These are phyloP conservation scores for Cynara cardunculus DNA, from an alignment of 129 eudicot genomes.

Conservation along the genomic window DNA sequence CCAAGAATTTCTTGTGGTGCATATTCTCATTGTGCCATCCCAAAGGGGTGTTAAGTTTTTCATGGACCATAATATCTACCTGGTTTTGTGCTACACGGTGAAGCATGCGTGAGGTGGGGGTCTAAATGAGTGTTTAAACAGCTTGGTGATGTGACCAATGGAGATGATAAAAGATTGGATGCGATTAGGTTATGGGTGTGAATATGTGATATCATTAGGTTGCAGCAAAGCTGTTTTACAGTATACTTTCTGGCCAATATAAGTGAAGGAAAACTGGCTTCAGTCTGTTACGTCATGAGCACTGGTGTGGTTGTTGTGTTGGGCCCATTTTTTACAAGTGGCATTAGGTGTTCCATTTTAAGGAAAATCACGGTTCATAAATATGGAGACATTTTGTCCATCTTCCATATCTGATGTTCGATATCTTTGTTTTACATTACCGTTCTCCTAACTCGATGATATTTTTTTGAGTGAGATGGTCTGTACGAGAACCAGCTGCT, in stretches of 20 bases:
- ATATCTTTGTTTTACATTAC: neutral
- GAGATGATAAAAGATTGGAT: constrained; percentile 3
- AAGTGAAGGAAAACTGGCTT: neutral
- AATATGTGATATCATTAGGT: constrained; percentile 1
- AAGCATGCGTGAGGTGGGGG: constrained; percentile 1
- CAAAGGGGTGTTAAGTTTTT: constrained; percentile 2
- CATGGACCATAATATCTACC: neutral
- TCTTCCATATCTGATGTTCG: neutral
- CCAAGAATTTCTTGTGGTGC: neutral
- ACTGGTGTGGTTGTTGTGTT: neutral
- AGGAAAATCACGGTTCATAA: neutral
- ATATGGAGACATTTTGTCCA: neutral
- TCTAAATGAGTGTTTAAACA: neutral
- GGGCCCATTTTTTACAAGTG: neutral
- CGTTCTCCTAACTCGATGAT: neutral
- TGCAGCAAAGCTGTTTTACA: neutral
- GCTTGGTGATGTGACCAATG: neutral
- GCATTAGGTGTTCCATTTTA: neutral
- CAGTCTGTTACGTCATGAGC: neutral
- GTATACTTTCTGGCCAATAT: neutral
- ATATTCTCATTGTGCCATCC: neutral
- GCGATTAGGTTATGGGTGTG: constrained; percentile 7
- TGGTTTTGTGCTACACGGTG: neutral
- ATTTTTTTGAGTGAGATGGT: neutral
- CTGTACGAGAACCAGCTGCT: neutral